Percentiles rank a stretch among this genome's conserved stretches.
Evolutionary conservation across 345 rosid species (phyloP).

Genomic region (Odontarrhena argentea): DNA sequence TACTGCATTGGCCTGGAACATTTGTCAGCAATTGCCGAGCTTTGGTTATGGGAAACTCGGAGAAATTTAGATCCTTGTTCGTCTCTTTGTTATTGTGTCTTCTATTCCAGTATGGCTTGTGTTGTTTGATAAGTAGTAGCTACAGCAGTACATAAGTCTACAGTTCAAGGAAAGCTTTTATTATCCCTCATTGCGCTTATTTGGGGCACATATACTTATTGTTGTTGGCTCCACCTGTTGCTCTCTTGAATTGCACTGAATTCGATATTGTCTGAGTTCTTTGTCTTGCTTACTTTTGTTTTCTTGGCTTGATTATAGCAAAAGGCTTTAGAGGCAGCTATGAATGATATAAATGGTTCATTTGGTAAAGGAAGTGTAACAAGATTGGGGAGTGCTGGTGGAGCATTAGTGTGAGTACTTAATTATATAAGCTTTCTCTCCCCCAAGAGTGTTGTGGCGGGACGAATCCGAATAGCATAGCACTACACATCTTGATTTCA

Average conservation of each 20-base stretch:
- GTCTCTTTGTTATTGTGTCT: neutral
- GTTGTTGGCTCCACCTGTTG: neutral
- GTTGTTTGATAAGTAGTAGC: neutral
- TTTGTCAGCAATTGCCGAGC: neutral
- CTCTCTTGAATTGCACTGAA: constrained; percentile 9
- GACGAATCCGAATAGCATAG: neutral
- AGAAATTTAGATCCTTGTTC: neutral
- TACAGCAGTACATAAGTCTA: neutral
- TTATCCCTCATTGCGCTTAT: constrained; percentile 10
- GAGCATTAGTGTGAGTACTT: constrained; percentile 77
- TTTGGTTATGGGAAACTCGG: constrained; percentile 1
- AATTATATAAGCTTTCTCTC: neutral
- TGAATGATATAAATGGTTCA: constrained; percentile 85
- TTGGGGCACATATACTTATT: neutral
- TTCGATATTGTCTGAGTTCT: constrained; percentile 13
- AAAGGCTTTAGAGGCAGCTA: constrained; percentile 93
- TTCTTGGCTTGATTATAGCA: constrained; percentile 52
- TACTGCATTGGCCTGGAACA: neutral
- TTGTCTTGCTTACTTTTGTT: neutral
- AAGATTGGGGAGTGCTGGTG: constrained; percentile 93
- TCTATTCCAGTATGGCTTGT: neutral
- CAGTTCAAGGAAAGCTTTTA: neutral
- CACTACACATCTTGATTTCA: constrained; percentile 3
- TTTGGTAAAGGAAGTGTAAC: constrained; percentile 97
- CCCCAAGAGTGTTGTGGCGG: neutral